Evolutionary conservation across 1,284 basidiomycete genomes (phyloP).

Genomic region (Ustilago shanxiensis): DNA sequence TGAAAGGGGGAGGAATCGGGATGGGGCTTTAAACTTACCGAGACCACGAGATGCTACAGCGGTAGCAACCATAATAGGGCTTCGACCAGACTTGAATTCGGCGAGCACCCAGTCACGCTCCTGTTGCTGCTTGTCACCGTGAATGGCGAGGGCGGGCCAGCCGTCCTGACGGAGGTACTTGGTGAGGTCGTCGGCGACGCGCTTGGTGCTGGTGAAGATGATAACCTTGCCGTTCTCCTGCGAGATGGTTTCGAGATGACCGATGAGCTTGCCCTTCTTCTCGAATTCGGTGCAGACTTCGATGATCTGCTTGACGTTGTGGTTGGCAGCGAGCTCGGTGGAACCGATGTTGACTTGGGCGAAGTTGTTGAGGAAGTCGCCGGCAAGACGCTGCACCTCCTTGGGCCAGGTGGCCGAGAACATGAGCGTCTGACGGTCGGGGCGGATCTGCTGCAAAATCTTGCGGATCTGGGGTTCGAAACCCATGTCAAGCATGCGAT

Average conservation of each 20-base stretch:
- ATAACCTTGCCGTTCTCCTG: slow-evolving; percentile 97
- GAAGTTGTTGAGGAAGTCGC: slow-evolving; percentile 95
- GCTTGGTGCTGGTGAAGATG: slow-evolving; percentile 98
- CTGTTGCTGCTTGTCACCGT: slow-evolving; percentile 89
- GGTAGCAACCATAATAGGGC: slow-evolving; percentile 93
- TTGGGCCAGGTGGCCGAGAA: slow-evolving; percentile 99
- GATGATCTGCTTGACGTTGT: slow-evolving; percentile 94
- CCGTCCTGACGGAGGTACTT: slow-evolving; percentile 79
- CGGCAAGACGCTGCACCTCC: slow-evolving; percentile 95
- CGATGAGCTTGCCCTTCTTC: slow-evolving; percentile 94
- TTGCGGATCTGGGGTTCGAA: slow-evolving; percentile 99
- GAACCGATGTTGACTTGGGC: slow-evolving; percentile 99
- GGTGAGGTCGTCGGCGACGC: slow-evolving; percentile 96
- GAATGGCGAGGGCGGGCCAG: slow-evolving; percentile 97
- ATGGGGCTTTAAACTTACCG: slow-evolving; percentile 80
- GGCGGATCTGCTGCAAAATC: slow-evolving; percentile 95
- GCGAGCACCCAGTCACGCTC: slow-evolving; percentile 98
- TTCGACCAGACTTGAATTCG: slow-evolving; percentile 98
- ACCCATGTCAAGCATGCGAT: slow-evolving; percentile 98
- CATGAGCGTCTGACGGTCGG: slow-evolving; percentile 83
- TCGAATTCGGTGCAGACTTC: slow-evolving; percentile 98
- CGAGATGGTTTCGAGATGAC: slow-evolving; percentile 96
- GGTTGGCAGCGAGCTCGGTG: slow-evolving; percentile 97
- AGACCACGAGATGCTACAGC: slow-evolving; percentile 95
- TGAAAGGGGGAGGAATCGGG: background rate